Evolutionary conservation across 2,329 filamentous ascomycete genomes (phyloP), one percentile per base, ranked within the genome.

Genomic region (Sphaerostilbella broomeana): DNA sequence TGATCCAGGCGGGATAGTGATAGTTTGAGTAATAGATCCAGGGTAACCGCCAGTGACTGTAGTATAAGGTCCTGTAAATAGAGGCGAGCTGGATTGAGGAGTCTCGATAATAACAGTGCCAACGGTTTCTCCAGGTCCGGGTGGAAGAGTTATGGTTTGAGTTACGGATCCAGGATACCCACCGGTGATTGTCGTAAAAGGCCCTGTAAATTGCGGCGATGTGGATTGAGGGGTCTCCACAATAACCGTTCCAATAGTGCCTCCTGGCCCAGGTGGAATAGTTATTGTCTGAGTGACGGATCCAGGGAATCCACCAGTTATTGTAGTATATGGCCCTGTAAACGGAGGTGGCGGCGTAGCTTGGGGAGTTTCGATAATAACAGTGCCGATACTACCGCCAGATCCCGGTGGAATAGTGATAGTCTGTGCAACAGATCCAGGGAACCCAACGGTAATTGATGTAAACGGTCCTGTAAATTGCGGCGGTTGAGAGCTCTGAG

Each of bases 41-140:
- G n/a, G 10, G 15, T 33, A 40, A 6, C 22, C 24, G 3, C 27
- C 33, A 18, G 33, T 36, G n/a, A 46, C 11, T 4, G 44, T 46
- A 11, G 38, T 38, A 6, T 29, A 37, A 6, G 44, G 35, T 8
- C 31, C 37, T 17, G 40, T 33, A 11, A 34, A 44, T 4, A 32
- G 28, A 32, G 37, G 12, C 17, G 16, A n/a, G 19, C 13, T 6
- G 8, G 19, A 13, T 15, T 17, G 15, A 5, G 44, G 44, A 11
- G 24, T 35, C n/a, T 44, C 17, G 25, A 46, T 30, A 13, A 46
- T 35, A 6, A 36, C 33, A 15, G 41, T 43, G 5, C 37, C 44
- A n/a, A 27, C 22, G 8, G 13, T 28, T 11, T 19, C 40, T 9
- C 22, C 31, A 6, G 16, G n/a, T 3, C 29, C n/a, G 2, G 44